Conservation (phyloP, 2,329 filamentous ascomycete genomes). For the Nothophaeocryptopus gaeumannii region DNA sequence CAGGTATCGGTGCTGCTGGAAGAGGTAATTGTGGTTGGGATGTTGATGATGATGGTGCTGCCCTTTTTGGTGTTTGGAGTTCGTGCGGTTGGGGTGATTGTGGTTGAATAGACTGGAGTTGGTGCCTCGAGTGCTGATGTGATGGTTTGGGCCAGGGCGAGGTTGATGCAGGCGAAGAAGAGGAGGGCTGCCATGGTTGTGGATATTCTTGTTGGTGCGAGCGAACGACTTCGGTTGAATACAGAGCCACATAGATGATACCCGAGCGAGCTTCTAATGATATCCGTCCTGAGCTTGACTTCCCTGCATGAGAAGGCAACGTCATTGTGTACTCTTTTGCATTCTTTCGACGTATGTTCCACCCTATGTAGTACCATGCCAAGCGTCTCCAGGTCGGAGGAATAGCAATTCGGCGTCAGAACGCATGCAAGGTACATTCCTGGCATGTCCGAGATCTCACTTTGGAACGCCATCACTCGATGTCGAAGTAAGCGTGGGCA, state of each 20-base stretch:
- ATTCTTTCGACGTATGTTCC: not conserved
- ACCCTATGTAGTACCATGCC: not conserved
- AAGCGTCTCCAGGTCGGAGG: not conserved
- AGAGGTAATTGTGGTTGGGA: not conserved
- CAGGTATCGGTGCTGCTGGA: not conserved
- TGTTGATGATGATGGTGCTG: not conserved
- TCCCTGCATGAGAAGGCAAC: not conserved
- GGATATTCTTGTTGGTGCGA: too few relatives aligned
- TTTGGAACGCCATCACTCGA: constrained; percentile 3
- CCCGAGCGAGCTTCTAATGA: not conserved
- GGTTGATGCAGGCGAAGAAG: not conserved
- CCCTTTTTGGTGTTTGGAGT: not conserved
- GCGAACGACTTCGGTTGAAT: too few relatives aligned
- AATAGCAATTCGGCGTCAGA: not conserved
- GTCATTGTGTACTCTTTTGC: constrained; percentile 1
- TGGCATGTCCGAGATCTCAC: not conserved
- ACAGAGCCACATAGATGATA: not conserved
- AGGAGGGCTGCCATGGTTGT: not conserved
- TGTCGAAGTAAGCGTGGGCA: too few relatives aligned
- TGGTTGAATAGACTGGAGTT: too few relatives aligned
- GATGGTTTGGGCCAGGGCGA: not conserved
- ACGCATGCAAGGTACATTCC: constrained; percentile 2
- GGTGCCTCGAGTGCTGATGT: too few relatives aligned
- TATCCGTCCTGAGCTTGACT: not conserved
- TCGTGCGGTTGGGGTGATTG: constrained; percentile 1